phyloP scores from a whole-genome alignment of 441 rosid genomes.

The Rhodomyrtus psidioides region DNA sequence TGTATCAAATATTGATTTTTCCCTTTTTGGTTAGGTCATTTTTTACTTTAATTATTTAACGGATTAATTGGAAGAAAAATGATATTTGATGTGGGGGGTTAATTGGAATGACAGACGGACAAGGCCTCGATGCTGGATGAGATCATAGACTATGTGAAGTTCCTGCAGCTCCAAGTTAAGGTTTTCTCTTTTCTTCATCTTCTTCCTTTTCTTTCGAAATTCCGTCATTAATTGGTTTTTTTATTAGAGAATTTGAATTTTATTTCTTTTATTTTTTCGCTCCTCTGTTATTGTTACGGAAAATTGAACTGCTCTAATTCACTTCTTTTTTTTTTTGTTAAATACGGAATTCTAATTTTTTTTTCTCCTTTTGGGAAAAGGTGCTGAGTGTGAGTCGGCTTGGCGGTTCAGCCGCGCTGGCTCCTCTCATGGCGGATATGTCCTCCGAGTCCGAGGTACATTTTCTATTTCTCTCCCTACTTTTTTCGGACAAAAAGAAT shows the following conservation, averaged over 20 bases:
- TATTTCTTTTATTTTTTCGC: not conserved
- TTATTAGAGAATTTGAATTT: not conserved
- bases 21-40: not conserved
- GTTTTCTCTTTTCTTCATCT: not conserved
- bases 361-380: not conserved
- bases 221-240: not conserved
- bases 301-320: not conserved
- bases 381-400: not conserved
- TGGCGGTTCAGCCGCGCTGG: not conserved
- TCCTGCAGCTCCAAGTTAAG: constrained; percentile 45
- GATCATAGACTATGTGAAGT: constrained; percentile 42
- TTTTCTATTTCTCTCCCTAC: not conserved
- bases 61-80: not conserved
- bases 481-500: not conserved
- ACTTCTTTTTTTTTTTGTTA: not conserved
- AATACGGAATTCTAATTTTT: not conserved
- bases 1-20: not conserved
- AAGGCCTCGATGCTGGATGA: constrained; percentile 47
- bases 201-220: not conserved
- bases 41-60: too few relatives aligned
- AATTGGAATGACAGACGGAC: constrained; percentile 22
- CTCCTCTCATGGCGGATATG: not conserved
- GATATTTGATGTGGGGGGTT: not conserved
- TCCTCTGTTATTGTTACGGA: not conserved
- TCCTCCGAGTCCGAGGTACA: not conserved